Base-by-base conservation (phyloP, 2,329 filamentous ascomycete species). In the Apiospora koreana region DNA sequence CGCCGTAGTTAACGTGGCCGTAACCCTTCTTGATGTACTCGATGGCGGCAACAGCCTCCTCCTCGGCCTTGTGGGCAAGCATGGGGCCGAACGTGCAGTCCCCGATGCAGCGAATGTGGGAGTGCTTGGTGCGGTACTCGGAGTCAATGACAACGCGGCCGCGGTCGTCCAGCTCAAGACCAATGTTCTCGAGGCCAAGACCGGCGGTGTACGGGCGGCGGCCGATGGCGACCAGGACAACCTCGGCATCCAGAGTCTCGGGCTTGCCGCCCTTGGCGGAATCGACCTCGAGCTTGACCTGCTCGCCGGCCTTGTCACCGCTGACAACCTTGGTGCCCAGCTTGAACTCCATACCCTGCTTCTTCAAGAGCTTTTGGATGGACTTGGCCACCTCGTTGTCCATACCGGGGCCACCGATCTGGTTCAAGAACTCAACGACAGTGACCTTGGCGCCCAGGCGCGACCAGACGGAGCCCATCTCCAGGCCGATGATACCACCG, bases 341-440 rank as follows among this genome's bases (percentile, higher is more conserved):
- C 91, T 97, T 98, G 89, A 99, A 99, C 80, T 97, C 96, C 81
- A 99, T 92, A 72, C 95, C 96, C 86, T 99, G 96, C 89, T 97
- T 98, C 81, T 90, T 90, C 74, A 99, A 89, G 73, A 97, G 91
- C 89, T 97, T 98, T 83, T 98, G 95, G 58, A 93, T 87, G 78
- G 90, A 86, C 88, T 98, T 99, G 79, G 95, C 89, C 78, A 98
- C 93, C 82, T 99, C 96, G 65, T 88, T 83, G 81, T 99, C 96
- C 96, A 99, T 99, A 77, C 96, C 96, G 66, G 96, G 96, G 71
- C 96, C 96, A 83, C 96, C 96, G 76, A 99, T 98, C 86, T 98
- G 95, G 78, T 92, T 90, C 70, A 99, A 87, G 85, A 96, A 99
- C 85, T 99, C 96, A 70, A 99, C 95, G 71, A 99, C 95, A 72